Conservation (phyloP, 352 stramenopile genomes). For the Thalassiosira sp. region DNA sequence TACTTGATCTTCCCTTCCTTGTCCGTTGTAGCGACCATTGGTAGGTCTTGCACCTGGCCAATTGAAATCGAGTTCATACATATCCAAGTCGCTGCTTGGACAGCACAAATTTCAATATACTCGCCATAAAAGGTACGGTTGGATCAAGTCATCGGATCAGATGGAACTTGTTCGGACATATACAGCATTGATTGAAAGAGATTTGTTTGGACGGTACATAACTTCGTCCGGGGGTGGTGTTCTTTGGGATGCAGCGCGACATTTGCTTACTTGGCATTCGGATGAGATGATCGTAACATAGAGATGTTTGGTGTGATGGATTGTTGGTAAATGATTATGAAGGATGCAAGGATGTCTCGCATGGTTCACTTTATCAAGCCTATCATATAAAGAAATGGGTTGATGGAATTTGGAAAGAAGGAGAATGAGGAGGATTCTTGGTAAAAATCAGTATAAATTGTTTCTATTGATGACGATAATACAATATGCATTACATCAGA, state of each 20-base stretch:
- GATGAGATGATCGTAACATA: background rate
- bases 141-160: background rate
- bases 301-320: slow-evolving; percentile 5
- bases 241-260: background rate
- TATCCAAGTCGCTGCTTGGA: too few species aligned
- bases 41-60: background rate
- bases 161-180: background rate
- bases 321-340: slow-evolving; percentile 10
- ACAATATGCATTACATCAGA: too few species aligned
- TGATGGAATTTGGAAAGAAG: slow-evolving; percentile 1
- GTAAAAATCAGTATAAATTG: too few species aligned
- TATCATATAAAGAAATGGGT: slow-evolving; percentile 2
- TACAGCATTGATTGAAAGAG: background rate
- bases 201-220: slow-evolving; percentile 1
- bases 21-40: background rate
- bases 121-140: background rate
- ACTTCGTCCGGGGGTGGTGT: background rate
- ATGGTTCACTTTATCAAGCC: background rate
- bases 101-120: background rate
- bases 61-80: background rate
- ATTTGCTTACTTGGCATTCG: background rate
- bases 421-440: too few species aligned
- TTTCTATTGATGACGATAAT: too few species aligned
- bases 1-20: background rate
- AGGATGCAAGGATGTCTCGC: background rate